phyloP scores from a whole-genome alignment of 2,329 filamentous ascomycete species.

The Xylariaceae sp. region DNA sequence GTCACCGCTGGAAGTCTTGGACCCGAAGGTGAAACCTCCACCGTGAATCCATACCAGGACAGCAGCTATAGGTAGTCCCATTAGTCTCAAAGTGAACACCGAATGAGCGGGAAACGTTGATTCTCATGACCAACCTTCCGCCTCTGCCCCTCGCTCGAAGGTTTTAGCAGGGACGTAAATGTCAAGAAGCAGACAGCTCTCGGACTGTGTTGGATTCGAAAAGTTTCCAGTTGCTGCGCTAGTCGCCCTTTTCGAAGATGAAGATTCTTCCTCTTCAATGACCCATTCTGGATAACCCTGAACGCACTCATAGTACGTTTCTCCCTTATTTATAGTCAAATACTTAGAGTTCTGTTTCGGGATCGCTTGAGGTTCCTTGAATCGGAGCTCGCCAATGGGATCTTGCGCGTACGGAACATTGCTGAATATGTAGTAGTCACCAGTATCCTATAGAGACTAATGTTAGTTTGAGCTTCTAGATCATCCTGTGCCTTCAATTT shows the following conservation, averaged over 20 bases:
- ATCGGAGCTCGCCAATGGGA: constrained; percentile 34
- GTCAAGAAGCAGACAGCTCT: constrained; percentile 23
- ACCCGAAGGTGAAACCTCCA: constrained; percentile 24
- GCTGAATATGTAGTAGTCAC: constrained; percentile 36
- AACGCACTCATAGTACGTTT: constrained; percentile 24
- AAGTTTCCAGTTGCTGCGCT: background rate
- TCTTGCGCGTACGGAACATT: constrained; percentile 37
- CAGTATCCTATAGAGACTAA: constrained; percentile 22
- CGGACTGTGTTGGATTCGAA: constrained; percentile 16
- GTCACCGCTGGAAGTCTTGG: constrained; percentile 18
- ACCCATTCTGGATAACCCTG: constrained; percentile 31
- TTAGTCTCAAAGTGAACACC: background rate
- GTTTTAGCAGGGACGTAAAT: constrained; percentile 17
- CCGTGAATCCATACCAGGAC: constrained; percentile 28
- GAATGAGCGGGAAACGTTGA: background rate
- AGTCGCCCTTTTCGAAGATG: background rate
- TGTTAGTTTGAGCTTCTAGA: background rate
- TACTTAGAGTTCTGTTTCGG: constrained; percentile 22
- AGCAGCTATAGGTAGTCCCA: constrained; percentile 13
- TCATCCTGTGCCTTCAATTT: too few relatives aligned
- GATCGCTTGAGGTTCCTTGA: constrained; percentile 29
- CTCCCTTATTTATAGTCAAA: constrained; percentile 20
- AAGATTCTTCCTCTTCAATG: background rate
- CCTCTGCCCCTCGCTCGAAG: constrained; percentile 6
- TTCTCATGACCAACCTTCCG: constrained; percentile 8